Percentiles rank a stretch among this genome's conserved stretches.
phyloP scores from a whole-genome alignment of 331 rosid genomes.

The Ulmus americana region DNA sequence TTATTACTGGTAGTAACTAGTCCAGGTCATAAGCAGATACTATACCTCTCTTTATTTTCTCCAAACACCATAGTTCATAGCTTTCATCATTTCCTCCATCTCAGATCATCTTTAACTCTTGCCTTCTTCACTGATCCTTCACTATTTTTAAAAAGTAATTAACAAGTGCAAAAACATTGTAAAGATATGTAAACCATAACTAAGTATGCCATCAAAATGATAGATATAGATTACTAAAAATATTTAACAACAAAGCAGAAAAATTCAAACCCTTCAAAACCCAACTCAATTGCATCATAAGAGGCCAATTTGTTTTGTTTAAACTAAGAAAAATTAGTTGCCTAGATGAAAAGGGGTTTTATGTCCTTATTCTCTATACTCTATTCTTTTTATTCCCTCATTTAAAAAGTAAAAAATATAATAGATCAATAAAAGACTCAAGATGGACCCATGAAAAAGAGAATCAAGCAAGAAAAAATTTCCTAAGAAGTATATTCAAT shows the following conservation, averaged over 20 bases:
- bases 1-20: too few species aligned
- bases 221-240: too few species aligned
- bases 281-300: too few species aligned
- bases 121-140: slow-evolving; percentile 48
- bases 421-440: not conserved
- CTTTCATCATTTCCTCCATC: slow-evolving; percentile 64
- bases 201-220: not conserved
- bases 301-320: too few species aligned
- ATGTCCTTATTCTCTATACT: too few species aligned
- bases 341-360: too few species aligned
- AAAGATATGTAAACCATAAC: not conserved
- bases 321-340: too few species aligned
- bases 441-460: not conserved
- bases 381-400: too few species aligned
- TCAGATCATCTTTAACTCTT: slow-evolving; percentile 49
- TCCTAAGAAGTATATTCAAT: not conserved
- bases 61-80: slow-evolving; percentile 48
- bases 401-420: not conserved
- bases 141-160: slow-evolving; percentile 24
- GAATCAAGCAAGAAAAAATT: too few species aligned
- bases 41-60: slow-evolving; percentile 60
- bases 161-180: not conserved
- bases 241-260: too few species aligned
- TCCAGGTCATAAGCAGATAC: not conserved
- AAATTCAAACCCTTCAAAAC: too few species aligned